phyloP scores from a whole-genome alignment of 2,329 filamentous ascomycete species.

The Lachnellula cervina region DNA sequence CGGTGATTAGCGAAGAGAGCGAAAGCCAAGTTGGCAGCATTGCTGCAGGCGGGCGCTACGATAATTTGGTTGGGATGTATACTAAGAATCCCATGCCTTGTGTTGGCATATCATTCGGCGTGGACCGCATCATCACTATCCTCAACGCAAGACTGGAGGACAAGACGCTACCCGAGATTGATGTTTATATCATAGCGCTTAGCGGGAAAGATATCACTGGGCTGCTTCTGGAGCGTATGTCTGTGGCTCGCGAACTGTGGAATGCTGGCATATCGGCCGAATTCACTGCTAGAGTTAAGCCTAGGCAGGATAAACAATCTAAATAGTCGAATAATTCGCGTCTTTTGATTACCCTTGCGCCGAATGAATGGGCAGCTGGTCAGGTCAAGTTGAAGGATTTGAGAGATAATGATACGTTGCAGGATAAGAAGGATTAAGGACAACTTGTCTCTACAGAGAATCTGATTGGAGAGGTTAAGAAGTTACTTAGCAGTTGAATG shows the following conservation, averaged over 20 bases:
- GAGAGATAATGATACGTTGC: slow-evolving; percentile 57
- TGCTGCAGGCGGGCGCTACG: slow-evolving; percentile 85
- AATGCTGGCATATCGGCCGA: slow-evolving; percentile 84
- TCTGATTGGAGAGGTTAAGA: slow-evolving; percentile 57
- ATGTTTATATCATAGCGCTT: slow-evolving; percentile 77
- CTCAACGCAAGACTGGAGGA: slow-evolving; percentile 5
- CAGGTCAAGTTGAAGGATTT: slow-evolving; percentile 82
- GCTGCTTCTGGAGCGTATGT: slow-evolving; percentile 75
- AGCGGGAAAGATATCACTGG: slow-evolving; percentile 36
- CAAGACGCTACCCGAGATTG: slow-evolving; percentile 58
- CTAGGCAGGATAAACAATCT: slow-evolving; percentile 81
- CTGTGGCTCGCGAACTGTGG: slow-evolving; percentile 69
- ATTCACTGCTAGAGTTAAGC: slow-evolving; percentile 84
- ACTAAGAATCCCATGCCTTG: slow-evolving; percentile 75
- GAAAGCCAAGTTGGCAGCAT: slow-evolving; percentile 71
- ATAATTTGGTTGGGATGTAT: slow-evolving; percentile 90
- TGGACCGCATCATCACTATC: slow-evolving; percentile 79
- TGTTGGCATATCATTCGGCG: slow-evolving; percentile 83
- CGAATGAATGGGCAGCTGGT: slow-evolving; percentile 76
- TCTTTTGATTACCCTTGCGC: slow-evolving; percentile 79
- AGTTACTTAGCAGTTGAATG: neutral
- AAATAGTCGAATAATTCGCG: slow-evolving; percentile 83
- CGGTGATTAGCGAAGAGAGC: slow-evolving; percentile 29
- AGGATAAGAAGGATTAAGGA: slow-evolving; percentile 82
- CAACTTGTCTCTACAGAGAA: slow-evolving; percentile 60